Base-by-base conservation (phyloP, 352 stramenopile genomes). In the Globisporangium megalacanthum region DNA sequence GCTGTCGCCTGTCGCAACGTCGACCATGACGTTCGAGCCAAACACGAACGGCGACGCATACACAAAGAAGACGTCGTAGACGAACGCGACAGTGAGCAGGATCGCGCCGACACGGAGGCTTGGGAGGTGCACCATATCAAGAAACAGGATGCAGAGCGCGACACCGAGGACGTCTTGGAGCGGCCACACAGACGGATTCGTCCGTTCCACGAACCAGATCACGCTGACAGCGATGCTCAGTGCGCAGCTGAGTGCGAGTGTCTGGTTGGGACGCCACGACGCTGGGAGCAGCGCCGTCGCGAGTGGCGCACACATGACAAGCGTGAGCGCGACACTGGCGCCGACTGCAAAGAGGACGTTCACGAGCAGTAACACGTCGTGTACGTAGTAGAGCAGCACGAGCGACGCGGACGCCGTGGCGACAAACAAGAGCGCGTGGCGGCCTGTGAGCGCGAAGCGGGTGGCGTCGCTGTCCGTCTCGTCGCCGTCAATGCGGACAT, bases 41-140 rank as follows among this genome's bases (percentile, higher is more conserved):
- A 97, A 96, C 49, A 97, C 69, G 15, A 87, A 74, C 5, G 95
- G 95, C 33, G 89, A 97, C 13, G 98, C 49, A 73, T 98, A 98
- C 42, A 98, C 93, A 71, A 98, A 98, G 67, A 98, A 98, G 47
- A 98, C 94, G 65, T 98, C 95, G 70, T 98, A 98, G 56, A 89
- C 85, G 60, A 98, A 98, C 1, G 92, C 92, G 37, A 97, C 72
- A 13, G 79, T 74, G 31, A 98, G 76, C 37, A 98, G 56, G 9
- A 97, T 72, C 0, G 87, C 78, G 19, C 83, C 93, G 4, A 98
- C 92, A 54, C 88, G 86, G 52, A 98, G 85, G 42, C 76, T 95
- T 35, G 95, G 95, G 14, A 98, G 53, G 60, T 96, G 89, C 25
- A 98, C 88, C 0, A 88, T 88, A n/a, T 75, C 72, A 33, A 98